A percentile compares a stretch with the other conserved stretches of the same genome.
Conservation (phyloP, 305 asterid genomes). For the Fraxinus albicans region DNA sequence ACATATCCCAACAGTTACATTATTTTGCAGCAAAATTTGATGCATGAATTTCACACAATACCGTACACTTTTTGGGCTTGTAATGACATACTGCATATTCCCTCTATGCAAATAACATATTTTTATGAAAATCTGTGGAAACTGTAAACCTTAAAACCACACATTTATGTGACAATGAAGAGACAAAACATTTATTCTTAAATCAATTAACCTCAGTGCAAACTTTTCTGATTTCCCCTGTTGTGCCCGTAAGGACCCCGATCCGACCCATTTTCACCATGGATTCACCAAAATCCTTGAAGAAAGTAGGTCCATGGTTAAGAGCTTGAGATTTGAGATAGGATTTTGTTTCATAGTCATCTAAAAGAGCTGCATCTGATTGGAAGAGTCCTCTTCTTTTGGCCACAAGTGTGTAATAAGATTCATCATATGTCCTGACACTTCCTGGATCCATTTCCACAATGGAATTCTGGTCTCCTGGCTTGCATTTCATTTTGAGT, state of each 20-base stretch:
- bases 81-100: neutral
- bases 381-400: constrained; percentile 35
- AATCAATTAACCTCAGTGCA: constrained; percentile 20
- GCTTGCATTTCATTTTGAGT: constrained; percentile 26
- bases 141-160: neutral
- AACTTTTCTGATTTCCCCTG: constrained; percentile 40
- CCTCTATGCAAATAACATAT: neutral
- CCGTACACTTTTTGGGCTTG: neutral
- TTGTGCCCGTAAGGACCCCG: constrained; percentile 33
- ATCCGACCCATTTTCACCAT: constrained; percentile 40
- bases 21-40: neutral
- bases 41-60: neutral
- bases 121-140: neutral
- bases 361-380: constrained; percentile 39
- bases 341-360: constrained; percentile 23
- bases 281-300: constrained; percentile 37
- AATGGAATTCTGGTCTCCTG: constrained; percentile 23
- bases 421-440: constrained; percentile 25
- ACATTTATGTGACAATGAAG: neutral
- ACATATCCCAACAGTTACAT: neutral
- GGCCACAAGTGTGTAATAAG: constrained; percentile 26
- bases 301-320: constrained; percentile 26
- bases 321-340: constrained; percentile 29
- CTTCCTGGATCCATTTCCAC: constrained; percentile 51
- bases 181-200: neutral